Evolutionary conservation across 2,329 filamentous ascomycete genomes (phyloP).

Genomic region (Penicillium freii): DNA sequence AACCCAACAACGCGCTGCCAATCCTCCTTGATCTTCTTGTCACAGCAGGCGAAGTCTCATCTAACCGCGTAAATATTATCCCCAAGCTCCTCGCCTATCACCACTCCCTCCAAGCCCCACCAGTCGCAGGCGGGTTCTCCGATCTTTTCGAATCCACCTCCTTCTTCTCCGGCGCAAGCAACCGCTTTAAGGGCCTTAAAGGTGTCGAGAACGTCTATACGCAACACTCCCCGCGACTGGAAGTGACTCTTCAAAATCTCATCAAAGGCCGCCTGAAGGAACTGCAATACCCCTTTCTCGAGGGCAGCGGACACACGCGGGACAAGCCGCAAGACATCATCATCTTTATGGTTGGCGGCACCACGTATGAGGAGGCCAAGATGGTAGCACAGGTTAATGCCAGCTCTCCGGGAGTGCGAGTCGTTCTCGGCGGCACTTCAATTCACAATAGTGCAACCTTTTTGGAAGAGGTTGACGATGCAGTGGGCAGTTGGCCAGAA

Average conservation of each 20-base stretch:
- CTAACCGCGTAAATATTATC: conserved; percentile 74
- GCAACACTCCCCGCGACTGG: conserved; percentile 86
- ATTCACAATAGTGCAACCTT: conserved; percentile 88
- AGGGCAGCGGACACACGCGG: conserved; percentile 77
- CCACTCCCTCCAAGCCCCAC: conserved; percentile 76
- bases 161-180: conserved; percentile 84
- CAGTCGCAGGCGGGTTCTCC: conserved; percentile 73
- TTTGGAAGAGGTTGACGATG: conserved; percentile 86
- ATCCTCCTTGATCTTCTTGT: conserved; percentile 83
- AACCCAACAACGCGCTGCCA: conserved; percentile 76
- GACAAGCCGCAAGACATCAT: conserved; percentile 98
- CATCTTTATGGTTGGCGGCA: conserved; percentile 89
- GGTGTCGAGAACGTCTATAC: conserved; percentile 99
- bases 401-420: conserved; percentile 78
- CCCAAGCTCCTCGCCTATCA: conserved; percentile 82
- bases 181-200: conserved; percentile 89
- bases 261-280: conserved; percentile 88
- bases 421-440: conserved; percentile 84
- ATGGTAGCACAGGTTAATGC: conserved; percentile 94
- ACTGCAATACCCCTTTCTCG: conserved; percentile 88
- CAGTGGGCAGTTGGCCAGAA: conserved; percentile 82
- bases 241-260: conserved; percentile 83
- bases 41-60: conserved; percentile 76
- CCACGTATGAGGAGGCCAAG: conserved; percentile 96
- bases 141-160: conserved; percentile 90